phyloP scores from a whole-genome alignment of 805 yeast species.

The Ogataea corticis region DNA sequence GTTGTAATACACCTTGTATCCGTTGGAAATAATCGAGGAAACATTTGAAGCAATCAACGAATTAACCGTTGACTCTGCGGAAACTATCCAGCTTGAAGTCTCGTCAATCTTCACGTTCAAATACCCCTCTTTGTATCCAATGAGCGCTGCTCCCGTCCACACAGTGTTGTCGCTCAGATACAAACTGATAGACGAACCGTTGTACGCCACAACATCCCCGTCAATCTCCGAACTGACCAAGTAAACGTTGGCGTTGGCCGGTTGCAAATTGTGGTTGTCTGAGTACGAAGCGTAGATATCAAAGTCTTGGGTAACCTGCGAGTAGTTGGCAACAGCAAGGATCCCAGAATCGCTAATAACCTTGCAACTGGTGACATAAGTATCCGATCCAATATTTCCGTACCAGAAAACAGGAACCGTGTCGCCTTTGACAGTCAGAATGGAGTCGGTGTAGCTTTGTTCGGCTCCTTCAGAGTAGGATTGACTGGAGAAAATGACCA shows the following conservation, averaged over 20 bases:
- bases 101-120: conserved; percentile 3
- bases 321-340: conserved; percentile 7
- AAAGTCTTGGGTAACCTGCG: conserved; percentile 8
- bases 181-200: conserved; percentile 2
- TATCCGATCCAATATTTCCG: conserved; percentile 7
- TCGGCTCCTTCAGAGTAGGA: conserved; percentile 2
- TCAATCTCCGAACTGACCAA: conserved; percentile 2
- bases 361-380: conserved; percentile 4
- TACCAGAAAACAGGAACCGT: conserved; percentile 7
- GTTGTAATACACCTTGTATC: conserved; percentile 6
- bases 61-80: conserved; percentile 4
- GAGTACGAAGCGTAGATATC: conserved; percentile 4
- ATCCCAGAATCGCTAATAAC: conserved; percentile 3
- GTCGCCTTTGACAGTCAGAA: conserved; percentile 5
- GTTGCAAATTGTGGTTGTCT: conserved; percentile 1
- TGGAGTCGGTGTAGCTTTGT: conserved; percentile 5
- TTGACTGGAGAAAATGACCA: conserved; percentile 5
- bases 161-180: conserved; percentile 2
- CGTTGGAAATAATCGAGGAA: conserved; percentile 1
- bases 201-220: conserved; percentile 8
- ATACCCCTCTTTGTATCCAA: conserved; percentile 4
- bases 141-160: conserved; percentile 7
- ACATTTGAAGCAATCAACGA: background rate
- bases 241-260: conserved; percentile 5
- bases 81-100: conserved; percentile 5